Conservation (phyloP, 192 early-diverging fungal genomes). For the Diversispora eburnea region DNA sequence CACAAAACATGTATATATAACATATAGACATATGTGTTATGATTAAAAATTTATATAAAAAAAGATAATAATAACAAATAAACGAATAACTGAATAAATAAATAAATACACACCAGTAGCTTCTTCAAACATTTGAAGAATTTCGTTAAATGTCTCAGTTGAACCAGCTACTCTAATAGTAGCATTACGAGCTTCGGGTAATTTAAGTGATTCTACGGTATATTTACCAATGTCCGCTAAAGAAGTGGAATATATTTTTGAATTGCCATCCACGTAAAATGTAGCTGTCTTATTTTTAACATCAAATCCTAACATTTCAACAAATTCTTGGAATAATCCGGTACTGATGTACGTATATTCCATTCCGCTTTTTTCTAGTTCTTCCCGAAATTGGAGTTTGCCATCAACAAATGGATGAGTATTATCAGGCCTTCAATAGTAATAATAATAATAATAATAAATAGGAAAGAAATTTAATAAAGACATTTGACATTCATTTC, state of each 20-base stretch:
- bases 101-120: neutral
- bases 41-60: too few species aligned
- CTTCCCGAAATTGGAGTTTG: neutral
- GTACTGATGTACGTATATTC: slow-evolving; percentile 7
- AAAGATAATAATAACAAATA: too few species aligned
- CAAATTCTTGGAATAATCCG: neutral
- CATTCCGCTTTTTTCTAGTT: slow-evolving; percentile 18
- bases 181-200: neutral
- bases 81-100: too few species aligned
- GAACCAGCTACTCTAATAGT: neutral
- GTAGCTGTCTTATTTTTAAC: slow-evolving; percentile 11
- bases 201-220: neutral
- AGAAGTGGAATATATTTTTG: neutral
- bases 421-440: neutral
- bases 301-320: slow-evolving; percentile 6
- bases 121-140: slow-evolving; percentile 6
- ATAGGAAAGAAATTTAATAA: too few species aligned
- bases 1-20: too few species aligned
- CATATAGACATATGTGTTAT: too few species aligned
- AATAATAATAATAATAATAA: neutral
- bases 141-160: neutral
- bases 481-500: too few species aligned
- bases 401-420: neutral
- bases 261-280: slow-evolving; percentile 2
- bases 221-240: slow-evolving; percentile 7